Percentiles rank a stretch among this genome's conserved stretches.
These are phyloP conservation scores for Colletotrichum sp. DNA, from an alignment of 2,329 filamentous ascomycete genomes.

Conservation along the genomic window DNA sequence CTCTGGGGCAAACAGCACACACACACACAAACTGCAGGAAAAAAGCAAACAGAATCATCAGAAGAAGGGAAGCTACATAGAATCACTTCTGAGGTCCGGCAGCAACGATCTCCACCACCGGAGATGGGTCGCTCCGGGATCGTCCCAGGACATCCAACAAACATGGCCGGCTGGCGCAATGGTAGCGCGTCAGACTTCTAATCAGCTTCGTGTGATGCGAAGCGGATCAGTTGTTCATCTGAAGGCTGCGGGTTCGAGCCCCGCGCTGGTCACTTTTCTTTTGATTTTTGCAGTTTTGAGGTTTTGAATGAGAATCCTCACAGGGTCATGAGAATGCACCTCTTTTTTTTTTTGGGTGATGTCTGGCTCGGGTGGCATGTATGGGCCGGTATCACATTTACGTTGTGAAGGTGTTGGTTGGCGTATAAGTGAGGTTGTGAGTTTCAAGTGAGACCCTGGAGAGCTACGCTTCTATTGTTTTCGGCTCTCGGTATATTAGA, in stretches of 20 bases:
- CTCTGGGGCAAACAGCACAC: neutral
- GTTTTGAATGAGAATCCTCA: too few relatives aligned
- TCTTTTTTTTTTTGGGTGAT: too few relatives aligned
- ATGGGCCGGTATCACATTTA: too few relatives aligned
- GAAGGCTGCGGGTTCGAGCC: conserved; percentile 20
- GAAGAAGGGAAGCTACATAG: neutral
- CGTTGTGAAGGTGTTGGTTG: too few relatives aligned
- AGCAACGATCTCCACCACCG: neutral
- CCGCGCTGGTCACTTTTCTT: conserved; percentile 10
- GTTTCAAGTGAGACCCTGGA: too few relatives aligned
- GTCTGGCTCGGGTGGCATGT: too few relatives aligned
- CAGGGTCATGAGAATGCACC: too few relatives aligned
- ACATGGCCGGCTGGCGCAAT: conserved; percentile 19
- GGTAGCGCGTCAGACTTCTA: conserved; percentile 23
- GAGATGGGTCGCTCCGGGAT: neutral
- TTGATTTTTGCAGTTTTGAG: neutral
- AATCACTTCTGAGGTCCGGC: neutral
- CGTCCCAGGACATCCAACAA: neutral
- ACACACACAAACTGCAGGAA: neutral
- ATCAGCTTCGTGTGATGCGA: neutral
- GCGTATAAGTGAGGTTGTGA: too few relatives aligned
- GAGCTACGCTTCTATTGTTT: too few relatives aligned
- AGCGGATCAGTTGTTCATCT: neutral
- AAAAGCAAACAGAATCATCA: neutral
- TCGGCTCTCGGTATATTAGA: too few relatives aligned